Evolutionary conservation across 2,329 filamentous ascomycete species (phyloP), one percentile per base, ranked within the genome.

Genomic region (Trichoderma endophyticum): DNA sequence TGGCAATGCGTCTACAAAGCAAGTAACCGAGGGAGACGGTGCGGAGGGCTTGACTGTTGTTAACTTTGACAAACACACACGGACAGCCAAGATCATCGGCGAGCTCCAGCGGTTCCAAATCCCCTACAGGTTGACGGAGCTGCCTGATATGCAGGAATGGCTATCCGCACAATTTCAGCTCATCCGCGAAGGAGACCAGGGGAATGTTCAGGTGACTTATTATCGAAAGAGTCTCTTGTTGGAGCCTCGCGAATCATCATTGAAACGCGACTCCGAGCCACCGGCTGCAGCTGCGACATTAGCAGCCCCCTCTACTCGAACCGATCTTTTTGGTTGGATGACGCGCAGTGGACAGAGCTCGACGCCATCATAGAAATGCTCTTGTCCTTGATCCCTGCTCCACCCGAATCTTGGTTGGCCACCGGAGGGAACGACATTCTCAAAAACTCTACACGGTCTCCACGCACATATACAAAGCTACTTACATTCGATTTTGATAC

Each of bases 41-140:
- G 87, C 90, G 15, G 87, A 89, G 18, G 88, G 90, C 30, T 87
- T 93, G 77, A 90, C 90, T 0, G 93, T 98, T 36, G 94, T 99
- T 86, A 99, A 99, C 83, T 98, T 98, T 77, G 95, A 98, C 85
- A 98, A 98, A 83, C 94, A 98, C 80, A 92, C 91, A 77, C 93
- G 94, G 76, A 98, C 95, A 3, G 95, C 95, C 60, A 96, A 95
- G 82, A 97, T 98, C 79, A 97, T 99, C 77, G 93, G 93, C 74
- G 95, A 98, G 77, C 88, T 99, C 8, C 96, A 99, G 81, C 91
- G 95, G 21, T 98, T 98, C 84, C 96, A 99, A 82, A 93, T 97
- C 24, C 94, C 95, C 0, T 98, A 98, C 80, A 89, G 92, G 7
- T 87, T 99, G 21, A 88, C 88, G 2, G 92, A 96, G 78, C 86